Evolutionary conservation across 345 rosid genomes (phyloP), one percentile per base, ranked within the genome.

Genomic region (Brassica rapa): DNA sequence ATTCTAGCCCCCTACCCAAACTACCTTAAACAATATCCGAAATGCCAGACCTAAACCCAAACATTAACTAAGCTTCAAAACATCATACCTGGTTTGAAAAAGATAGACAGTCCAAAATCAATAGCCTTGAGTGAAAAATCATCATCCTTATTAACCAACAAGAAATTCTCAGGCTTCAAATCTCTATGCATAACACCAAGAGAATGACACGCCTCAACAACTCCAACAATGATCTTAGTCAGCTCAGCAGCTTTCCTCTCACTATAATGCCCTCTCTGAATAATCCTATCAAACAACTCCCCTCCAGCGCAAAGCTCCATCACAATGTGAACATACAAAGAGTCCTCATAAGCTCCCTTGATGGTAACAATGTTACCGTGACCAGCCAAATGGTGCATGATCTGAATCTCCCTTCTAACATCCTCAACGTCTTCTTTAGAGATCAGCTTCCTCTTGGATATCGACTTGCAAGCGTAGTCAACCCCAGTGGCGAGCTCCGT

Each of bases 161-260:
- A 87, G 88, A 95, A 95, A 76, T 95, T 95, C 88, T 95, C 99
- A 30, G 99, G 99, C 88, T 95, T 95, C 30, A 95, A 86, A 76
- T 95, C 99, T 85, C 99, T 88, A 78, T 95, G 99, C 99, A 95
- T 95, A 57, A 95, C 99, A 43, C 99, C 96, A 5, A 95, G 97
- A 0, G 99, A 95, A 77, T 95, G 98, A 70, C 99, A 95, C 2
- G 98, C 88, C 87, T 93, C 98, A 21, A 95, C 98, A 66, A 95
- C 98, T 46, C 99, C 97, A 0, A 90, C 99, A 83, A 93, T 91
- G 49, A 95, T 95, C 87, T 85, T 95, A 11, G 97, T 95, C 81
- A 95, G 79, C 71, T 95, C 97, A 27, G 99, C 99, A 0, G 99
- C 99, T 82, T 82, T 93, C 83, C 98, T 88, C 88, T 95, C 99